These are phyloP conservation scores for Phialophora verrucosa DNA, from an alignment of 2,329 filamentous ascomycete genomes.

Conservation along the genomic window DNA sequence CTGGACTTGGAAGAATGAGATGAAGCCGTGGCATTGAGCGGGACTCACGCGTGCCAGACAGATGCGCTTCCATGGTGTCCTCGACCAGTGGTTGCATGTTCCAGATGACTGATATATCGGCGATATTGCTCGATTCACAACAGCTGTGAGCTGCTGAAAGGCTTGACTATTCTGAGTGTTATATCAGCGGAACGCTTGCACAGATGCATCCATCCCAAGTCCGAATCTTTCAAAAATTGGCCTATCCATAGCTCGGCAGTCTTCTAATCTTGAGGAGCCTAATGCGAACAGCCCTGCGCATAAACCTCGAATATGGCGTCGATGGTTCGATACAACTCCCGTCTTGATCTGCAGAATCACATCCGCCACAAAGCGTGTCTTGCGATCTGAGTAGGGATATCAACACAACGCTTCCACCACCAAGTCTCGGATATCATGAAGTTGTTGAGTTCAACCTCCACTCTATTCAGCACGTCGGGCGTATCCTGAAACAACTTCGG, in stretches of 20 bases:
- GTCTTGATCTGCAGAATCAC: not conserved
- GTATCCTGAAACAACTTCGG: not conserved
- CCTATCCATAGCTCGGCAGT: not conserved
- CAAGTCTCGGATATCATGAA: not conserved
- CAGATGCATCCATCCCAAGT: not conserved
- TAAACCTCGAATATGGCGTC: not conserved
- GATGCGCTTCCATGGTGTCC: not conserved
- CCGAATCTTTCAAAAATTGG: not conserved
- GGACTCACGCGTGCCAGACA: not conserved
- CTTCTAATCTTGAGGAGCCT: not conserved
- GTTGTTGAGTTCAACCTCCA: not conserved
- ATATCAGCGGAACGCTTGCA: not conserved
- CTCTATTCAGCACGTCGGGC: not conserved
- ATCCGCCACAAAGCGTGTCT: not conserved
- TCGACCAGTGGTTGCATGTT: not conserved
- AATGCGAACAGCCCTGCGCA: not conserved
- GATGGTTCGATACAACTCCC: not conserved
- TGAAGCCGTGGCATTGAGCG: not conserved
- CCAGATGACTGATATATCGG: not conserved
- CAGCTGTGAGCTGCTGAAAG: not conserved
- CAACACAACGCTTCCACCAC: not conserved
- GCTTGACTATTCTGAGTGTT: not conserved
- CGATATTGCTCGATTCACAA: not conserved
- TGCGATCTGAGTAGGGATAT: not conserved
- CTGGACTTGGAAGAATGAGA: not conserved